A percentile compares a stretch with the other conserved stretches of the same genome.
Conservation (phyloP, 805 yeast genomes). For the Myxozyma neglecta region DNA sequence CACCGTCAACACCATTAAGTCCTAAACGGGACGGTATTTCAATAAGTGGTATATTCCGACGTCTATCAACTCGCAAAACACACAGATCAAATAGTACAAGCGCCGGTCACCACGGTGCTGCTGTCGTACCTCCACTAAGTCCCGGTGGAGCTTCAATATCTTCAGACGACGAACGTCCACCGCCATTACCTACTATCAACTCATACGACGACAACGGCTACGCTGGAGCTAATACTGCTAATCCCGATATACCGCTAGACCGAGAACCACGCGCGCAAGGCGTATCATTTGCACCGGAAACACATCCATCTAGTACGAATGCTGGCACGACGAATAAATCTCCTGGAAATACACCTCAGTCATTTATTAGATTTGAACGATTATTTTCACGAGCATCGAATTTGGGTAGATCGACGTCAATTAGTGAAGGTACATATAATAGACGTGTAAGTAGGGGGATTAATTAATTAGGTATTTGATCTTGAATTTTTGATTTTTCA, state of each 20-base stretch:
- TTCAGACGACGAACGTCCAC: slow-evolving; percentile 26
- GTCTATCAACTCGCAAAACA: slow-evolving; percentile 24
- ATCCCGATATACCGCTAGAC: not conserved
- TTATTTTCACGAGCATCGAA: slow-evolving; percentile 29
- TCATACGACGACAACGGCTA: slow-evolving; percentile 7
- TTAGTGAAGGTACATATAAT: slow-evolving; percentile 31
- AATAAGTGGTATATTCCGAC: slow-evolving; percentile 25
- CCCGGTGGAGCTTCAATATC: slow-evolving; percentile 12
- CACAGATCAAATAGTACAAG: slow-evolving; percentile 20
- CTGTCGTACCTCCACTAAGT: slow-evolving; percentile 5
- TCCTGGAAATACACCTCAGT: slow-evolving; percentile 16
- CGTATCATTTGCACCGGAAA: slow-evolving; percentile 14
- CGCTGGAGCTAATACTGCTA: not conserved
- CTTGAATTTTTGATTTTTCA: no score
- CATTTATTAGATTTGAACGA: slow-evolving; percentile 29
- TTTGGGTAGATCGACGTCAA: slow-evolving; percentile 30
- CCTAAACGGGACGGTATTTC: slow-evolving; percentile 23
- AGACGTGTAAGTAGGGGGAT: slow-evolving; percentile 21
- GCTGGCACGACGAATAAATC: not conserved
- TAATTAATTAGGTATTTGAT: not conserved
- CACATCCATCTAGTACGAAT: not conserved
- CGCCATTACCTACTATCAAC: slow-evolving; percentile 23
- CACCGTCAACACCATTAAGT: not conserved
- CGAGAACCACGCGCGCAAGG: slow-evolving; percentile 1
- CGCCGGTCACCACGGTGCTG: slow-evolving; percentile 10